Evolutionary conservation across 208 protist genomes (phyloP).

Genomic region (Trypanosoma mega): DNA sequence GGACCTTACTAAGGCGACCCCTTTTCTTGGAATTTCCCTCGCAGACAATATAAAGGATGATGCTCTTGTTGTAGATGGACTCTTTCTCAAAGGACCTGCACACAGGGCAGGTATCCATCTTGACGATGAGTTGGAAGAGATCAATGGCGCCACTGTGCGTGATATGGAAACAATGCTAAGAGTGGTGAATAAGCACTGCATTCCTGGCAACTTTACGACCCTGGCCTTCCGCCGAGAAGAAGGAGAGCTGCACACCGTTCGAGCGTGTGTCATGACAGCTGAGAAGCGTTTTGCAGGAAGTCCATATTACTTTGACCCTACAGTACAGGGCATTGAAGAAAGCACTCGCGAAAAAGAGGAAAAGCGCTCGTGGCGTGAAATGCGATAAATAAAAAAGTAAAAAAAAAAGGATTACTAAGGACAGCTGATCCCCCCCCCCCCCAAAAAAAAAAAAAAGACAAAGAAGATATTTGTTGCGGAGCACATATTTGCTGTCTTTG

Average conservation of each 20-base stretch:
- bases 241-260: slow-evolving; percentile 28
- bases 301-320: slow-evolving; percentile 50
- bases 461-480: too few relatives aligned
- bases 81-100: slow-evolving; percentile 40
- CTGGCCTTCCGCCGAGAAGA: background rate
- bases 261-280: slow-evolving; percentile 54
- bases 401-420: too few relatives aligned
- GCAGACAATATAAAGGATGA: slow-evolving; percentile 37
- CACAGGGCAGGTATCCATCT: slow-evolving; percentile 25
- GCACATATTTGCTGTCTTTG: background rate
- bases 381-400: slow-evolving; percentile 12
- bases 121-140: slow-evolving; percentile 32
- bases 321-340: slow-evolving; percentile 33
- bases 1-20: slow-evolving; percentile 10
- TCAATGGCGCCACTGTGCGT: slow-evolving; percentile 17
- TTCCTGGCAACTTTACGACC: slow-evolving; percentile 26
- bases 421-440: too few relatives aligned
- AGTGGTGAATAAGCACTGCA: slow-evolving; percentile 36
- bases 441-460: too few relatives aligned
- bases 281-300: slow-evolving; percentile 33
- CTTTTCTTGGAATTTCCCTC: slow-evolving; percentile 60
- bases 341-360: slow-evolving; percentile 38
- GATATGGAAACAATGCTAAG: slow-evolving; percentile 28
- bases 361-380: slow-evolving; percentile 11
- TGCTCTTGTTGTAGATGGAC: slow-evolving; percentile 45